Conservation (phyloP, 2,329 filamentous ascomycete species). For the Myriosclerotinia curreyana region DNA sequence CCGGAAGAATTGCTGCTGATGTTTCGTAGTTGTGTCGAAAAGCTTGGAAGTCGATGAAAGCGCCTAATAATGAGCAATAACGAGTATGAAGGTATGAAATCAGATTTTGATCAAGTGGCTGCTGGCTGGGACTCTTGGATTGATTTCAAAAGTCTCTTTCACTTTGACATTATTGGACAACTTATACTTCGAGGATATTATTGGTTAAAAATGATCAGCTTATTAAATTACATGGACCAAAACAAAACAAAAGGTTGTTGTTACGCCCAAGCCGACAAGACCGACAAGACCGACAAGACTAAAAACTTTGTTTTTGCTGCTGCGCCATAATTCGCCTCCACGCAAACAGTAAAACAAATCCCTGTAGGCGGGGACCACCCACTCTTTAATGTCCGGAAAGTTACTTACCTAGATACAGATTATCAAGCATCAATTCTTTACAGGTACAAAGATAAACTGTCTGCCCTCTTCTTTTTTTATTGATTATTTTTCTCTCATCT, state of each 20-base stretch:
- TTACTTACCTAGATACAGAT: conserved; percentile 1
- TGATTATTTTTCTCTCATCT: not conserved
- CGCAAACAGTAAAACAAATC: not conserved
- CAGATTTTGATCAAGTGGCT: conserved; percentile 7
- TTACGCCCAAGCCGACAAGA: not conserved
- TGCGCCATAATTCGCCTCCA: conserved; percentile 12
- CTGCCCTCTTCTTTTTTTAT: not conserved
- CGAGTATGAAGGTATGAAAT: not conserved
- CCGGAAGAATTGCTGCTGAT: too few relatives aligned
- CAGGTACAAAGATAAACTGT: conserved; percentile 19
- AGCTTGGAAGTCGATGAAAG: not conserved
- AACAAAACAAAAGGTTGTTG: too few relatives aligned
- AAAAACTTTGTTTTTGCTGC: conserved; percentile 17
- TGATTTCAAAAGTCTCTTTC: not conserved
- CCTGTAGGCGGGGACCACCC: conserved; percentile 4
- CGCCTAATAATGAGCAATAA: too few relatives aligned
- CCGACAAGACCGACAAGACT: too few relatives aligned
- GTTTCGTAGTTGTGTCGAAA: not conserved
- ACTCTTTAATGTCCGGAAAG: conserved; percentile 18
- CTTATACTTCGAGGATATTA: not conserved
- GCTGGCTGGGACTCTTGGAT: too few relatives aligned
- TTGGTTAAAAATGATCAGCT: not conserved
- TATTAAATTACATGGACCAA: too few relatives aligned
- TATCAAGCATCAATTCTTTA: conserved; percentile 14
- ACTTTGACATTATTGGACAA: too few relatives aligned